Conservation (phyloP, 768 basidiomycete species). For the Mycena chlorophos region DNA sequence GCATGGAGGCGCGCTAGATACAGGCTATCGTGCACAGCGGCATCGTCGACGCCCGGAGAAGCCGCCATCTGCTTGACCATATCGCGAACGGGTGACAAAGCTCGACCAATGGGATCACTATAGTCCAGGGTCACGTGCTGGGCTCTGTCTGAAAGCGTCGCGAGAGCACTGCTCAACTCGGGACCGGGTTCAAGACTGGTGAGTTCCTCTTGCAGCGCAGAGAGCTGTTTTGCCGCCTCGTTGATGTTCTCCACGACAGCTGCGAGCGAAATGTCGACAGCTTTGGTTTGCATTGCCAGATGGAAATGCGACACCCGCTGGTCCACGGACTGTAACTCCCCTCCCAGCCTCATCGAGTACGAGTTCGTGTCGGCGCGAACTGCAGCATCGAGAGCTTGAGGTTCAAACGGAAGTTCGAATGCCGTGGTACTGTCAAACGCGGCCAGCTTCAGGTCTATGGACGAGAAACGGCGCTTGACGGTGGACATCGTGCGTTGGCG, state of each 20-base stretch:
- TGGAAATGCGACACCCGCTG: slow-evolving; percentile 50
- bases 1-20: slow-evolving; percentile 49
- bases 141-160: slow-evolving; percentile 35
- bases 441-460: slow-evolving; percentile 38
- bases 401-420: slow-evolving; percentile 55
- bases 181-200: slow-evolving; percentile 27
- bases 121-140: slow-evolving; percentile 36
- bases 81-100: slow-evolving; percentile 55
- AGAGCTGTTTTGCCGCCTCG: slow-evolving; percentile 40
- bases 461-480: slow-evolving; percentile 38
- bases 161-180: slow-evolving; percentile 38
- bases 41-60: slow-evolving; percentile 42
- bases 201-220: slow-evolving; percentile 38
- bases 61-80: slow-evolving; percentile 58
- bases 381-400: slow-evolving; percentile 57
- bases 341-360: slow-evolving; percentile 62
- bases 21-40: slow-evolving; percentile 47
- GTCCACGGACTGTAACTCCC: slow-evolving; percentile 50
- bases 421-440: slow-evolving; percentile 31
- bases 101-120: slow-evolving; percentile 42
- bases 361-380: slow-evolving; percentile 71
- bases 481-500: slow-evolving; percentile 21
- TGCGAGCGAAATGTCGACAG: slow-evolving; percentile 47
- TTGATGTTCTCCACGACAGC: slow-evolving; percentile 40
- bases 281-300: slow-evolving; percentile 54